Evolutionary conservation across 2,329 filamentous ascomycete genomes (phyloP).

Genomic region (Neocatenulostroma microsporum): DNA sequence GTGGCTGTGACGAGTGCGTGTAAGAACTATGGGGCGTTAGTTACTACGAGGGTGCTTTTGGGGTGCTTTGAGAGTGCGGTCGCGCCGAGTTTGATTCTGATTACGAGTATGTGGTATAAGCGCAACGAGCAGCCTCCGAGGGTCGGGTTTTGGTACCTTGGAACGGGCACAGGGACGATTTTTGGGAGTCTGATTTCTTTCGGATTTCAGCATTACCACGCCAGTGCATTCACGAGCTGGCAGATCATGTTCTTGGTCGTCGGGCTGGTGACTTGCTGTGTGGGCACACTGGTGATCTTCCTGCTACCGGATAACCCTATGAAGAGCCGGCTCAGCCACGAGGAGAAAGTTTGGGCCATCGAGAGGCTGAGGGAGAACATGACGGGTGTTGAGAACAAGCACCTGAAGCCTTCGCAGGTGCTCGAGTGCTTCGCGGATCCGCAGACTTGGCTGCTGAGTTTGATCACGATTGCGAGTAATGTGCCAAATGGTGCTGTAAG

Average conservation of each 20-base stretch:
- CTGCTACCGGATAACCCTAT: constrained; percentile 27
- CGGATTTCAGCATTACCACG: constrained; percentile 43
- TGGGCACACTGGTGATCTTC: constrained; percentile 27
- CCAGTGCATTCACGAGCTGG: constrained; percentile 38
- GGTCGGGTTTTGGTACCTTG: constrained; percentile 59
- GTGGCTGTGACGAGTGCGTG: constrained; percentile 44
- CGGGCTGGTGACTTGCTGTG: constrained; percentile 36
- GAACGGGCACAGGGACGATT: constrained; percentile 52
- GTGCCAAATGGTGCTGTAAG: constrained; percentile 38
- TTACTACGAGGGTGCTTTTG: constrained; percentile 44
- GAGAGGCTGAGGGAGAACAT: constrained; percentile 41
- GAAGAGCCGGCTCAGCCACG: constrained; percentile 19
- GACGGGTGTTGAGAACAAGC: constrained; percentile 46
- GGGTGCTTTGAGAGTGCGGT: constrained; percentile 50
- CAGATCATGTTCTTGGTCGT: constrained; percentile 46
- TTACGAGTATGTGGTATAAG: constrained; percentile 43
- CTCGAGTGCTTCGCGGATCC: constrained; percentile 39
- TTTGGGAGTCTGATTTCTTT: constrained; percentile 50
- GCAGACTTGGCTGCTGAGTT: constrained; percentile 37
- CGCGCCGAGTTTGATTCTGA: constrained; percentile 47
- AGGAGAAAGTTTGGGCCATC: constrained; percentile 27
- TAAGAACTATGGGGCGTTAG: constrained; percentile 44
- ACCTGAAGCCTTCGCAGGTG: constrained; percentile 42
- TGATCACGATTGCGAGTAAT: constrained; percentile 28
- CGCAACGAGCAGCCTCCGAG: constrained; percentile 52